Conservation (phyloP, 2,329 filamentous ascomycete genomes). For the Chaetomiaceae sp. region DNA sequence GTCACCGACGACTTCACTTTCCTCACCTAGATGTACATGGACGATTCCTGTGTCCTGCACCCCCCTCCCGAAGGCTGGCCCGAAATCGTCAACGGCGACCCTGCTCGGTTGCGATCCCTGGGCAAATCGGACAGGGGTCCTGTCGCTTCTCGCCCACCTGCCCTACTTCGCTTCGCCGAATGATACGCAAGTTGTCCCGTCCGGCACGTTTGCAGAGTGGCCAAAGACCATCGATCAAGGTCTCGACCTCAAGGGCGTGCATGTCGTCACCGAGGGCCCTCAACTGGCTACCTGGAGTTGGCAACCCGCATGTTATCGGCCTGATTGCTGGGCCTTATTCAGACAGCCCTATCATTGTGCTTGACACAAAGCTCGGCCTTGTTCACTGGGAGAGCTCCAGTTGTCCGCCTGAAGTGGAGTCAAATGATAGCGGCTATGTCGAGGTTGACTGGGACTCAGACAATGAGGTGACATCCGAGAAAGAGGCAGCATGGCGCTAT, state of each 20-base stretch:
- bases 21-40: constrained; percentile 4
- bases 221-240: neutral
- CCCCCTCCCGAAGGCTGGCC: constrained; percentile 5
- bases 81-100: constrained; percentile 5
- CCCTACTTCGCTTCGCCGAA: neutral
- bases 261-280: neutral
- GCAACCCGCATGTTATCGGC: neutral
- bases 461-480: neutral
- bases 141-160: constrained; percentile 2
- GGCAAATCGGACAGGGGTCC: constrained; percentile 7
- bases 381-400: neutral
- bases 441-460: neutral
- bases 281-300: neutral
- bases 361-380: constrained; percentile 3
- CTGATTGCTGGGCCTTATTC: neutral
- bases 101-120: neutral
- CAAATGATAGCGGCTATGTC: too few relatives aligned
- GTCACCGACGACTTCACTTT: constrained; percentile 3
- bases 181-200: neutral
- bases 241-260: too few relatives aligned
- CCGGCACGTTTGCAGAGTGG: neutral
- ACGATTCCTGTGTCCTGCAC: constrained; percentile 1
- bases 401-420: too few relatives aligned
- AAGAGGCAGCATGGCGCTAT: neutral
- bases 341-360: neutral